Base-by-base conservation (phyloP, 495 filamentous ascomycete species). In the Trypethelium eluteriae region DNA sequence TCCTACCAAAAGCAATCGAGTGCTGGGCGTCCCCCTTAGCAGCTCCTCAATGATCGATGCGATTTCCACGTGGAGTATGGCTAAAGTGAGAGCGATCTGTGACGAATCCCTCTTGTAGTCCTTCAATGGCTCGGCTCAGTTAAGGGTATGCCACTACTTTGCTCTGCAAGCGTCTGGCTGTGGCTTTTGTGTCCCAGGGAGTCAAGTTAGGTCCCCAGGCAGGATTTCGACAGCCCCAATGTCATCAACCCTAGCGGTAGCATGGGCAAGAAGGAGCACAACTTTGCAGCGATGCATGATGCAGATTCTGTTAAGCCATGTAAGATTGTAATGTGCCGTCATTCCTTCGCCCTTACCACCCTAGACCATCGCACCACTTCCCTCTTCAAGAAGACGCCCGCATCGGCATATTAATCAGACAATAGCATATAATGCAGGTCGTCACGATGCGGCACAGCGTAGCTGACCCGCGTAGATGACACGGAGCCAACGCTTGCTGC, bases 401-500 rank as follows among this genome's bases (percentile, higher is more conserved):
- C 49, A 18, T 53, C 18, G 49, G 18, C 49, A 18, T n/a, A 53
- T 14, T 53, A n/a, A 53, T 46, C 16, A 46, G 41, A 46, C 41
- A 46, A 46, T 16, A n/a, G 49, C 18, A 53, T 9, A 53, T 53
- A 18, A n/a, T 18, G 49, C 49, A 53, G 49, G 18, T 25, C 49
- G 49, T 53, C 49, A 18, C n/a, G 49, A 53, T 25, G 49, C 49
- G 49, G 49, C 49, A 53, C 12, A 14, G 18, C 12, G 49, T n/a
- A 53, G 49, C 49, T 53, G 49, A n/a, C 12, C 49, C 10, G 5
- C 41, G 16, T 25, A 46, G 41, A 46, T 46, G 41, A 46, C 16
- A 46, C 41, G 41, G 41, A 16, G 41, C 41, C 11, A 53, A 53
- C 49, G 18, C n/a, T 53, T 53, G 49, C 49, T 53, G 49, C 49